Evolutionary conservation across 345 rosid species (phyloP), one percentile per base, ranked within the genome.

Genomic region (Turritis glabra): DNA sequence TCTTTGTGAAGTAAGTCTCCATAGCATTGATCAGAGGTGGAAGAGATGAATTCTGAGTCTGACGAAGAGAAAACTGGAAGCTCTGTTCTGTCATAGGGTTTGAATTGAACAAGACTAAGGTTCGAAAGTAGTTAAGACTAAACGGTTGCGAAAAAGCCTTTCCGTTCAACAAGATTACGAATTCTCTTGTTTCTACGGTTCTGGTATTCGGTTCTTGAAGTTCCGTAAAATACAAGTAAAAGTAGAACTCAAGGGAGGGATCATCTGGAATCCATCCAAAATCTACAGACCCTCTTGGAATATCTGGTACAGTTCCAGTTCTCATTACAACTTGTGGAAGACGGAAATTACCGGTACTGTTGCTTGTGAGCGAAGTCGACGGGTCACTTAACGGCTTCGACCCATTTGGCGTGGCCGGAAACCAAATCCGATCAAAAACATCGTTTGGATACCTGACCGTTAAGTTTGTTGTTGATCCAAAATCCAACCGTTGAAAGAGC

Each of bases 361-460:
- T 29, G 2, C 55, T 74, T 62, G 76, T 14, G 10, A 40, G 55
- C 5, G 32, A n/a, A 43, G 68, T 17, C 1, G 64, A 72, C 0
- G 38, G 15, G 5, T 55, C 21, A 13, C 48, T 76, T 30, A 66
- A 13, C 26, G n/a, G 62, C 13, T 47, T 62, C 5, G 72, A 72
- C 0, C 67, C 17, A 0, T 1, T 0, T 21, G 19, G 67, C 0
- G 8, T 77, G 1, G 32, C 64, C 0, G 89, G 87, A 18, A 1
- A 13, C 86, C 91, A 87, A 2, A 74, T 59, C 14, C 89, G 80
- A 29, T 87, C 91, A 10, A 37, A 80, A 3, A 21, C 74, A 52
- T 87, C 89, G 14, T 83, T 68, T 14, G 82, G 72, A 67, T 22
- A 84, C 86, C 90, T 86, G 67, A 83, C 68, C 3, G 81, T 76